phyloP scores from a whole-genome alignment of 257 asterid species.

The Solanum paucissectum region DNA sequence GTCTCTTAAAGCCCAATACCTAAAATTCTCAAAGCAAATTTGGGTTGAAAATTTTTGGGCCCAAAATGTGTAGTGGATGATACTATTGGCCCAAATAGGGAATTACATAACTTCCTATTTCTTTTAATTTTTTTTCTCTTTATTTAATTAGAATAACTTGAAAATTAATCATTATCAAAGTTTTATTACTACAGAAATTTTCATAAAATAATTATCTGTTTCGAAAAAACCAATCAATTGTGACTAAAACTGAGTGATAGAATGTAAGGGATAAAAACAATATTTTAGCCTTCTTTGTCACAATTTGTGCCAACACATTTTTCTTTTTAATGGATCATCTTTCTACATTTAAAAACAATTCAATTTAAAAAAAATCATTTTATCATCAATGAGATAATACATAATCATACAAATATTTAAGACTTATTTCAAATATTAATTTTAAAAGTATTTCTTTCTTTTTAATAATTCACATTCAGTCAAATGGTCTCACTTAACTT shows the following conservation, averaged over 20 bases:
- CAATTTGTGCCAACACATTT: neutral
- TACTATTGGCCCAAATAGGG: neutral
- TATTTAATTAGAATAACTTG: neutral
- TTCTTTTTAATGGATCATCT: neutral
- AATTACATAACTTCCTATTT: neutral
- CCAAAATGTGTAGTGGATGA: neutral
- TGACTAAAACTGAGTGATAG: neutral
- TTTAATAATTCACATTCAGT: neutral
- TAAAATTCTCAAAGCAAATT: neutral
- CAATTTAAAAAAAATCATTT: neutral
- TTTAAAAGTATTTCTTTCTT: neutral
- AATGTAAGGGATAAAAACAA: neutral
- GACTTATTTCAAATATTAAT: too few species aligned
- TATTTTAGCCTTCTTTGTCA: neutral
- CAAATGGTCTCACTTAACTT: neutral
- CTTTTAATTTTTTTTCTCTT: neutral
- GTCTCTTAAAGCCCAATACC: neutral
- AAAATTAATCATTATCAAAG: neutral
- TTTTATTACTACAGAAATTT: neutral
- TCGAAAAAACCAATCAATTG: neutral
- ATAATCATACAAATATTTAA: neutral
- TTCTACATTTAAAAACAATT: too few species aligned
- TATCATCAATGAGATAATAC: neutral
- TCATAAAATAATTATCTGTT: neutral
- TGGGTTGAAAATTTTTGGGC: neutral